Conservation (phyloP, 306 rosid species). For the Malus sylvestris region DNA sequence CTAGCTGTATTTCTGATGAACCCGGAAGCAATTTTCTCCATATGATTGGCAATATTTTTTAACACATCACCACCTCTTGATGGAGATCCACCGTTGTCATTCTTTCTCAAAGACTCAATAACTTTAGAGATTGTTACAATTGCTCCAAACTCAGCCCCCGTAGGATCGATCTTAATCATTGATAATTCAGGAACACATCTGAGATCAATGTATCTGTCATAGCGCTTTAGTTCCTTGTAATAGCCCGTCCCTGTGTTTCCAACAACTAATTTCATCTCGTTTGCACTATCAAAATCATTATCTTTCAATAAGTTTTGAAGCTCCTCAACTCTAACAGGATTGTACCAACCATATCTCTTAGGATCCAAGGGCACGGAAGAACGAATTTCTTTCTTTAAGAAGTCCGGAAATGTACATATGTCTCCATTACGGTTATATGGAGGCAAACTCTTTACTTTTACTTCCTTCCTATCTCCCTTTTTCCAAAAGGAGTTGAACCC, state of each 20-base stretch:
- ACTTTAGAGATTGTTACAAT: slow-evolving; percentile 55
- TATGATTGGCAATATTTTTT: slow-evolving; percentile 48
- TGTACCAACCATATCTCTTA: slow-evolving; percentile 43
- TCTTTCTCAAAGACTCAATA: slow-evolving; percentile 43
- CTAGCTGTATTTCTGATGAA: slow-evolving; percentile 71
- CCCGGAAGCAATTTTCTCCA: slow-evolving; percentile 67
- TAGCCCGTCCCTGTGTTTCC: slow-evolving; percentile 78
- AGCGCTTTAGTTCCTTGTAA: slow-evolving; percentile 44
- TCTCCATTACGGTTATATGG: slow-evolving; percentile 22
- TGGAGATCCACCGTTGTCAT: slow-evolving; percentile 10
- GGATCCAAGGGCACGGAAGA: slow-evolving; percentile 31
- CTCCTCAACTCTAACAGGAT: slow-evolving; percentile 45
- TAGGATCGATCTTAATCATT: slow-evolving; percentile 35
- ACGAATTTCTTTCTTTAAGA: slow-evolving; percentile 43
- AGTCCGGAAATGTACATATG: slow-evolving; percentile 45
- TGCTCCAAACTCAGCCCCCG: slow-evolving; percentile 71
- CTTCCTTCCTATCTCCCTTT: slow-evolving; percentile 47
- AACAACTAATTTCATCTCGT: slow-evolving; percentile 44
- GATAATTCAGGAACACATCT: slow-evolving; percentile 50
- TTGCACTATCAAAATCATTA: slow-evolving; percentile 12
- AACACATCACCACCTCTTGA: slow-evolving; percentile 39
- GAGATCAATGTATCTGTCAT: slow-evolving; percentile 54
- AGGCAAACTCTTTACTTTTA: slow-evolving; percentile 41
- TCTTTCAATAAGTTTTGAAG: slow-evolving; percentile 35
- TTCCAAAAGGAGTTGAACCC: slow-evolving; percentile 77